Conservation (phyloP, 306 rosid species). For the Trichosanthes truncata region DNA sequence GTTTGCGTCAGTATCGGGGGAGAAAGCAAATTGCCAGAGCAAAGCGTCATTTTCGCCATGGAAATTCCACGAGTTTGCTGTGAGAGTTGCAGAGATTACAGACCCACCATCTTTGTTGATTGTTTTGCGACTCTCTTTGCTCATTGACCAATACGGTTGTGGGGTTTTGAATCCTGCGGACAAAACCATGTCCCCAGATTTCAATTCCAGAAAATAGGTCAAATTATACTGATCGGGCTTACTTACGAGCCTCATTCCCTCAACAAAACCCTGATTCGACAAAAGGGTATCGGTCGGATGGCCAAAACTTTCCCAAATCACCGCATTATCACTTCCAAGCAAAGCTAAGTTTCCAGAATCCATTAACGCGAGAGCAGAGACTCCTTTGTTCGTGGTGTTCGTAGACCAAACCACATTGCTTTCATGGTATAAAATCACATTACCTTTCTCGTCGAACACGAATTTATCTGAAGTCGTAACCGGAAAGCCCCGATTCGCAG, state of each 20-base stretch:
- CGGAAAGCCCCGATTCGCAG: conserved; percentile 54
- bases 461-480: conserved; percentile 56
- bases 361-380: conserved; percentile 45
- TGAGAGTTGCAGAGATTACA: conserved; percentile 38
- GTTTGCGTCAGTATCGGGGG: conserved; percentile 23
- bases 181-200: conserved; percentile 53
- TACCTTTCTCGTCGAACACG: conserved; percentile 53
- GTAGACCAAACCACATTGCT: conserved; percentile 50
- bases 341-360: conserved; percentile 67
- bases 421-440: conserved; percentile 36
- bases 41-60: conserved; percentile 41
- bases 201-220: conserved; percentile 57
- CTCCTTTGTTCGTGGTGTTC: conserved; percentile 34
- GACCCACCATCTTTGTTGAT: conserved; percentile 33
- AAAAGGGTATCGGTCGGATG: conserved; percentile 76
- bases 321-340: conserved; percentile 25
- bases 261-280: conserved; percentile 43
- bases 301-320: conserved; percentile 75
- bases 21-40: conserved; percentile 57
- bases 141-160: conserved; percentile 82
- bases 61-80: conserved; percentile 69
- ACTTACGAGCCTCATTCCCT: conserved; percentile 66
- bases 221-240: conserved; percentile 35
- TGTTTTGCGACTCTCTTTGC: conserved; percentile 41
- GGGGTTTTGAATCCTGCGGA: conserved; percentile 49